phyloP scores from a whole-genome alignment of 805 yeast genomes.

The Blastobotrys mokoenaii region DNA sequence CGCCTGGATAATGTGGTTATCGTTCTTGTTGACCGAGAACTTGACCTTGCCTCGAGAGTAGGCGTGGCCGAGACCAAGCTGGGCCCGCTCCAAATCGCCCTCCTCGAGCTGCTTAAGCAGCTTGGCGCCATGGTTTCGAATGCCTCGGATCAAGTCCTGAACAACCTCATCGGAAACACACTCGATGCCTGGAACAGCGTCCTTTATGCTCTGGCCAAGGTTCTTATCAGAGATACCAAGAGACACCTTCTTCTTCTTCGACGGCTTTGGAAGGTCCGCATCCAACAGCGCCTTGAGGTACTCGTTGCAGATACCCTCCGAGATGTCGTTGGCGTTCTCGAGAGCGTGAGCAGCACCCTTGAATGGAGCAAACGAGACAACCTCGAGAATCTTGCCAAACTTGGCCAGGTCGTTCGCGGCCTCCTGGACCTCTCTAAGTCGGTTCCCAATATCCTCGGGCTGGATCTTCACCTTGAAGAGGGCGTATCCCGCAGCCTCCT shows the following conservation, averaged over 20 bases:
- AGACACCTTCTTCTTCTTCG: conserved; percentile 58
- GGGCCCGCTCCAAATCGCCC: conserved; percentile 96
- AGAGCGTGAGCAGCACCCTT: conserved; percentile 99
- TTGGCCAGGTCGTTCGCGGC: conserved; percentile 77
- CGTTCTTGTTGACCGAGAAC: conserved; percentile 97
- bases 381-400: conserved; percentile 87
- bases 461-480: conserved; percentile 87
- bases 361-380: conserved; percentile 95
- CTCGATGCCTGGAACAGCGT: conserved; percentile 78
- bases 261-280: conserved; percentile 76
- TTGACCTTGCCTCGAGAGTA: conserved; percentile 98
- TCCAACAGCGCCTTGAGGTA: conserved; percentile 84
- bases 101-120: conserved; percentile 83
- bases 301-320: conserved; percentile 94
- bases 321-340: conserved; percentile 95
- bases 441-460: conserved; percentile 89
- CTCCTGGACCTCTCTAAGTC: conserved; percentile 88
- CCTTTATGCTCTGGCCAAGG: conserved; percentile 95
- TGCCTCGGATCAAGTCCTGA: conserved; percentile 91
- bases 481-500: conserved; percentile 98
- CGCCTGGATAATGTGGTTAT: conserved; percentile 98
- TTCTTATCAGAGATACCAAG: conserved; percentile 91
- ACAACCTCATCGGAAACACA: conserved; percentile 85
- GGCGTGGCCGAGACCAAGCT: conserved; percentile 97
- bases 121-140: conserved; percentile 84